Percentiles rank a stretch among this genome's conserved stretches.
These are phyloP conservation scores for Blastocystis sp. DNA, from an alignment of 352 stramenopile species.

Conservation along the genomic window DNA sequence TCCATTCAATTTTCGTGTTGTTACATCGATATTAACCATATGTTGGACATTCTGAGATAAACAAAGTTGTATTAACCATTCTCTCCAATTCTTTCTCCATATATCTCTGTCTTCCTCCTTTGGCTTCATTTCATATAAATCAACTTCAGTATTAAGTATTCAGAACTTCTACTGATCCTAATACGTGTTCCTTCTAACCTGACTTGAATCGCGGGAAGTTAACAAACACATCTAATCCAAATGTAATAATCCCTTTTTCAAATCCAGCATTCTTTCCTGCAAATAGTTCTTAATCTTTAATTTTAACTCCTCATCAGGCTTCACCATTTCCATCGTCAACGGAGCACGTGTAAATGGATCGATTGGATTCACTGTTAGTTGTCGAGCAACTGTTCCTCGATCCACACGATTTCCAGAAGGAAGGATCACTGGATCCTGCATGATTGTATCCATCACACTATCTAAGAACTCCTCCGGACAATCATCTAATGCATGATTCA, in stretches of 20 bases:
- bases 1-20: too few species aligned
- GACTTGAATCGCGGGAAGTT: neutral
- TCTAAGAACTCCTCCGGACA: conserved; percentile 34
- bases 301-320: conserved; percentile 46
- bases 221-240: neutral
- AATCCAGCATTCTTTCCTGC: neutral
- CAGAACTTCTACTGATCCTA: too few species aligned
- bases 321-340: conserved; percentile 40
- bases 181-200: too few species aligned
- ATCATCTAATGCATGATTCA: neutral
- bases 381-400: neutral
- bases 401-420: conserved; percentile 37
- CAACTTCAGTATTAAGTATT: too few species aligned
- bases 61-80: too few species aligned
- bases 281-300: conserved; percentile 20
- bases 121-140: too few species aligned
- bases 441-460: conserved; percentile 36
- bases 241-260: neutral
- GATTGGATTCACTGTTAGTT: conserved; percentile 4
- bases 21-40: too few species aligned
- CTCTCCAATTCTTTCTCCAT: too few species aligned
- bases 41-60: too few species aligned
- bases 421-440: conserved; percentile 53
- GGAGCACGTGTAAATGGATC: conserved; percentile 32
- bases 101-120: too few species aligned